These are phyloP conservation scores for Coniochaeta prunicola DNA, from an alignment of 2,329 filamentous ascomycete genomes.

Conservation along the genomic window DNA sequence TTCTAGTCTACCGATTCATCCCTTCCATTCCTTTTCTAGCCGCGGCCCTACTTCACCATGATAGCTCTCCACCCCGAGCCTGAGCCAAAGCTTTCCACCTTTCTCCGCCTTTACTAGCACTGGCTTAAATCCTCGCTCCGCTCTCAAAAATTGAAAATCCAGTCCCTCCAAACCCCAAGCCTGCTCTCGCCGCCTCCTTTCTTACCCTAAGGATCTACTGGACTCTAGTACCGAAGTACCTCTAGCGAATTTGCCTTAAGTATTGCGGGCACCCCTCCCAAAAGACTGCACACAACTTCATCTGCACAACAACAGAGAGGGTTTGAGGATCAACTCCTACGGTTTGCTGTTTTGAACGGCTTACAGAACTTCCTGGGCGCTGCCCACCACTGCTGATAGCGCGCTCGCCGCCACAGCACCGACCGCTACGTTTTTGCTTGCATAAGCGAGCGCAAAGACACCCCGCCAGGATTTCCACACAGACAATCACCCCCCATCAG, in stretches of 20 bases:
- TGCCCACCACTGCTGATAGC: constrained; percentile 17
- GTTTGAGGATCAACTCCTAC: constrained; percentile 7
- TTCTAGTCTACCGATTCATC: background rate
- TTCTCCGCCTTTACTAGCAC: constrained; percentile 2
- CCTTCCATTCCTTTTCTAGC: background rate
- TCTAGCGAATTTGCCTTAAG: background rate
- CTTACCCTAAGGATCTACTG: background rate
- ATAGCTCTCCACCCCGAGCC: constrained; percentile 3
- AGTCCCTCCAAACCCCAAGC: background rate
- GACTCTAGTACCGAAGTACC: background rate
- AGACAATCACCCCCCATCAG: background rate
- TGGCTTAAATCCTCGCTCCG: background rate
- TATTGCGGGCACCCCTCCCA: background rate
- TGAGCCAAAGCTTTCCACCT: background rate
- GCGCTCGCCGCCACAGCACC: constrained; percentile 16
- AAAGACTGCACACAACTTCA: background rate
- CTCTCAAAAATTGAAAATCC: background rate
- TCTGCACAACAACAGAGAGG: constrained; percentile 6
- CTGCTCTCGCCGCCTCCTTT: background rate
- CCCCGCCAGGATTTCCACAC: constrained; percentile 5
- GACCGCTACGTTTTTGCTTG: constrained; percentile 11
- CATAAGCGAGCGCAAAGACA: constrained; percentile 19
- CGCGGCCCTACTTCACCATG: constrained; percentile 1
- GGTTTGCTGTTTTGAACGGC: constrained; percentile 16
- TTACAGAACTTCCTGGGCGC: constrained; percentile 10